A percentile compares a stretch with the other conserved stretches of the same genome.
Evolutionary conservation across 257 asterid species (phyloP).

Genomic region (Plantago elongata): DNA sequence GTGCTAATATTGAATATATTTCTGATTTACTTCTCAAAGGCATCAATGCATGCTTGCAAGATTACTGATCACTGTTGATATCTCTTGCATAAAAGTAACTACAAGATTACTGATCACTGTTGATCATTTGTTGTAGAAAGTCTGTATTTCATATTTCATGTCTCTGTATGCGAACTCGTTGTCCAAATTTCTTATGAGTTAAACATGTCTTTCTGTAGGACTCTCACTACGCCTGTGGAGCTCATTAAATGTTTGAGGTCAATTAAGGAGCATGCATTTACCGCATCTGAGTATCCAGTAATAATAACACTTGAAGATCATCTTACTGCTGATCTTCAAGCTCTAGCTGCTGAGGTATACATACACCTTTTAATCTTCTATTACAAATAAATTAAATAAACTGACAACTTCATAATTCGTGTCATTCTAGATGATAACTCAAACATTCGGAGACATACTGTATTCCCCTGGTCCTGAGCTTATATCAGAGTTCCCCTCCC

Average conservation of each 20-base stretch:
- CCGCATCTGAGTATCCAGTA: constrained; percentile 65
- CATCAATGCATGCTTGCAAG: too few species aligned
- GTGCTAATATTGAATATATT: too few species aligned
- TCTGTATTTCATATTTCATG: not conserved
- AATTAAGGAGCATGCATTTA: constrained; percentile 64
- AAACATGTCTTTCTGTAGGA: constrained; percentile 32
- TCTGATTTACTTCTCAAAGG: too few species aligned
- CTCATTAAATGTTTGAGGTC: constrained; percentile 75
- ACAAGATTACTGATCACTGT: not conserved
- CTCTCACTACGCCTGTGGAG: constrained; percentile 65
- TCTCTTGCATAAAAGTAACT: not conserved
- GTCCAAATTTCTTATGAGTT: too few species aligned
- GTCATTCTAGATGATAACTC: constrained; percentile 62
- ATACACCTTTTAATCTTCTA: constrained; percentile 1
- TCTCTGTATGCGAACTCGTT: too few species aligned
- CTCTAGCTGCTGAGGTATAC: constrained; percentile 62
- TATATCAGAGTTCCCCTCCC: constrained; percentile 59
- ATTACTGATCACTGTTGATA: not conserved
- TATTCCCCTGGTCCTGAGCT: constrained; percentile 44
- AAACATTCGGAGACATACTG: constrained; percentile 68
- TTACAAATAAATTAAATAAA: not conserved
- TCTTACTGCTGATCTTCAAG: constrained; percentile 68
- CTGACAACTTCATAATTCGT: constrained; percentile 9
- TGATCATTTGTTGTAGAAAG: too few species aligned
- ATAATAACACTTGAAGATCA: constrained; percentile 79